A percentile compares a stretch with the other conserved stretches of the same genome.
Conservation (phyloP, 345 rosid species). For the Hibiscus trionum region DNA sequence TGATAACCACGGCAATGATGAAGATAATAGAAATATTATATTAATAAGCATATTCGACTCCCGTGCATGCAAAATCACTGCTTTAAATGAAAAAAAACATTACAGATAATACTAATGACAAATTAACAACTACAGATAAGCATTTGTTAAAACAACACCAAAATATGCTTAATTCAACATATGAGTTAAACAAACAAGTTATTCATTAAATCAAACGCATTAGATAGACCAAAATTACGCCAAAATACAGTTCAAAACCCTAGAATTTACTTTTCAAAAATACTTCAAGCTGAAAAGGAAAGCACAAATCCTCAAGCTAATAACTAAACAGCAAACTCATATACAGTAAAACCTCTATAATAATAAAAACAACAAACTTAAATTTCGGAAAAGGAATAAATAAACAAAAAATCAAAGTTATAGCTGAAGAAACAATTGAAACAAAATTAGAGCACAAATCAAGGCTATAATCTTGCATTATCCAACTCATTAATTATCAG, state of each 20-base stretch:
- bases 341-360: constrained; percentile 2
- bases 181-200: neutral
- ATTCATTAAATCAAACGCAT: neutral
- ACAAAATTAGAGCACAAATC: neutral
- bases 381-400: neutral
- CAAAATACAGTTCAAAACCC: constrained; percentile 6
- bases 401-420: neutral
- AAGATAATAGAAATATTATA: neutral
- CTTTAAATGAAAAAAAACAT: neutral
- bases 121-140: neutral
- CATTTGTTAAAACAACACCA: neutral
- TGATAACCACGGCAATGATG: neutral
- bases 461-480: constrained; percentile 7
- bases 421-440: constrained; percentile 5
- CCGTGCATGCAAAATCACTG: neutral
- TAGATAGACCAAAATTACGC: neutral
- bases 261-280: constrained; percentile 7
- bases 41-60: neutral
- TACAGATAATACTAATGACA: neutral
- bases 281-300: neutral
- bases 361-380: neutral
- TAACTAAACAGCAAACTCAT: neutral
- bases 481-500: constrained; percentile 7
- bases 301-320: neutral
- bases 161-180: neutral